Evolutionary conservation across 768 basidiomycete genomes (phyloP).

Genomic region (Chalciporus pseudorubinellus): DNA sequence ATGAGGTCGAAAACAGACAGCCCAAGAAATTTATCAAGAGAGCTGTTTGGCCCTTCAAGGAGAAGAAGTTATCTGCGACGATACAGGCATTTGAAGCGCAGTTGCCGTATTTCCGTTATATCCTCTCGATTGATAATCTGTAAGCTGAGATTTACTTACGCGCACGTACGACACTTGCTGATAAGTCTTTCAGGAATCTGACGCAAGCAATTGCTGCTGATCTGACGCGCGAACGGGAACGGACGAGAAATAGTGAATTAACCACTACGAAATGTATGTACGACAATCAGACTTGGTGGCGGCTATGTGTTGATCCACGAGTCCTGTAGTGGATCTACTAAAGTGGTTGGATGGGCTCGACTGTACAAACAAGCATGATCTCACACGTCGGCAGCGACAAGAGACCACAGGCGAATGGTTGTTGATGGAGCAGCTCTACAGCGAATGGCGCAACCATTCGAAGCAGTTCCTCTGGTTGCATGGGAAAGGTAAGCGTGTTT

Average conservation of each 20-base stretch:
- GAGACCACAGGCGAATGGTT: not conserved
- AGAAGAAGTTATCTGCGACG: not conserved
- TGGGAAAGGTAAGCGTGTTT: not conserved
- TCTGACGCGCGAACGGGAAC: too few relatives aligned
- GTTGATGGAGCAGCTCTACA: not conserved
- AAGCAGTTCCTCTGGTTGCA: slow-evolving; percentile 14
- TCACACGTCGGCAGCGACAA: not conserved
- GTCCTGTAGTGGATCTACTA: not conserved
- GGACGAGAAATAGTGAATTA: not conserved
- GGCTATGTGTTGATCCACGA: not conserved
- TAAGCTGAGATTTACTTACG: not conserved
- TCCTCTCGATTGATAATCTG: not conserved
- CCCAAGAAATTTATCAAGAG: not conserved
- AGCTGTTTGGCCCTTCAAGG: not conserved
- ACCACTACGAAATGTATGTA: not conserved
- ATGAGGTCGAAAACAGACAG: not conserved
- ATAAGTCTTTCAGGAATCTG: not conserved
- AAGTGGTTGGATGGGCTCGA: not conserved
- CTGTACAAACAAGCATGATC: not conserved
- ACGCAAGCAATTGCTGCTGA: too few relatives aligned
- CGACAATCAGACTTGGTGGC: too few relatives aligned
- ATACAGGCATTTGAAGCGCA: not conserved
- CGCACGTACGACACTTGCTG: too few relatives aligned
- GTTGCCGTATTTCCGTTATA: not conserved
- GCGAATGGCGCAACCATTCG: too few relatives aligned